Percentiles rank a stretch among this genome's conserved stretches.
Evolutionary conservation across 1,139 yeast species (phyloP).

Genomic region (Schizosaccharomyces versatilis): DNA sequence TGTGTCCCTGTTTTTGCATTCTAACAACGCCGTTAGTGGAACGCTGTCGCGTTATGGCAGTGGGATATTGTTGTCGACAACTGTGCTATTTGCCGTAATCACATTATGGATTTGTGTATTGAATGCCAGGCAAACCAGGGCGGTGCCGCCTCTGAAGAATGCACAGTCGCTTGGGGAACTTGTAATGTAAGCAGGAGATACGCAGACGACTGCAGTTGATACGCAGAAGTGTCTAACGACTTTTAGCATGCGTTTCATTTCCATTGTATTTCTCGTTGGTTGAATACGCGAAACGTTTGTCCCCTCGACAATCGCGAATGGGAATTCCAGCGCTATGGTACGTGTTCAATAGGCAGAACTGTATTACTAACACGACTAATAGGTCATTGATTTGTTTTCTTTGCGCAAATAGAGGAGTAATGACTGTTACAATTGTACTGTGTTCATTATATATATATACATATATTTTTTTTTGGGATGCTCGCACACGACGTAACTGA

Average conservation of each 20-base stretch:
- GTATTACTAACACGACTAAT: too few species aligned
- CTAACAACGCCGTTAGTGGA: constrained; percentile 31
- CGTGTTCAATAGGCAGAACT: neutral
- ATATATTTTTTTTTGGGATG: too few species aligned
- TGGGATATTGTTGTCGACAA: constrained; percentile 95
- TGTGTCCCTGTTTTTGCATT: too few species aligned
- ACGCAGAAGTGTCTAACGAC: neutral
- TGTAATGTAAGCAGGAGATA: constrained; percentile 33
- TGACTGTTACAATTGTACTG: too few species aligned
- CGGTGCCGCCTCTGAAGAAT: constrained; percentile 46
- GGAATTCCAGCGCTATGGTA: constrained; percentile 52
- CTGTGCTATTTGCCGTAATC: constrained; percentile 96
- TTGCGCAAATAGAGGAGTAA: too few species aligned
- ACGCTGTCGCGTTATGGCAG: constrained; percentile 98
- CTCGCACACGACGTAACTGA: too few species aligned
- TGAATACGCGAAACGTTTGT: constrained; percentile 89
- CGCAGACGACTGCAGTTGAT: neutral
- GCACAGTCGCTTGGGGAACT: constrained; percentile 93
- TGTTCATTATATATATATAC: too few species aligned
- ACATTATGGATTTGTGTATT: constrained; percentile 93
- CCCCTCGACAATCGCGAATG: constrained; percentile 91
- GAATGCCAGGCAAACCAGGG: constrained; percentile 79
- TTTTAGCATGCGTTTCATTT: constrained; percentile 59
- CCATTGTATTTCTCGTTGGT: constrained; percentile 93
- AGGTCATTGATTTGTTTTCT: too few species aligned